Evolutionary conservation across 2,329 filamentous ascomycete genomes (phyloP), one percentile per base, ranked within the genome.

Genomic region (Sclerotinia borealis): DNA sequence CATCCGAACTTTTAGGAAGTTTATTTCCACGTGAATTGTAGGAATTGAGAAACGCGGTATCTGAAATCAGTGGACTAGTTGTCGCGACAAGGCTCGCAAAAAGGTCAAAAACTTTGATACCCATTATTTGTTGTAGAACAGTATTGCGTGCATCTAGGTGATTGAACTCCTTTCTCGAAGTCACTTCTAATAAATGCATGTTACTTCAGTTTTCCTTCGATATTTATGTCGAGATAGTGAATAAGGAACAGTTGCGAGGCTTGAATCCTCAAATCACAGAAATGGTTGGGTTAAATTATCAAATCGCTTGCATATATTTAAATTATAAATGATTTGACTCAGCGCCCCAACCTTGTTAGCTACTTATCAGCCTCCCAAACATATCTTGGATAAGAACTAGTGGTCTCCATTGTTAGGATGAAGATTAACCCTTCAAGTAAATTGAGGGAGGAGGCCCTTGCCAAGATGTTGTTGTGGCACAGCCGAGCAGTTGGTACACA

Each of bases 1-100:
- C 68, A 65, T 72, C 70, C 15, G 69, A 65, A 9, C 47, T 58
- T 29, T 34, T n/a, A 5, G 69, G 66, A 9, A 66, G 29, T 9
- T 66, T 48, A 10, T 49, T 47, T 11, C 49, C 36, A 45, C 27
- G 27, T 22, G 19, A 22, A 19, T 61, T 55, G n/a, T 36, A 47
- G 22, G 37, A 36, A 13, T 61, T 61, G 15, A 61, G 22, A 37
- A 52, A 25, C 7, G n/a, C n/a, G 9, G 59, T 41, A 47, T 55
- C 49, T n/a, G 59, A 61, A 41, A n/a, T 31, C 9, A 25, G 37
- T 25, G 47, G 15, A 22, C 27, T 43, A 31, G 19, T 29, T 55
- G 25, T 55, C 37, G 37, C 37, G 19, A 43, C 19, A 31, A 43
- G 37, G n/a, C 36, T 15, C 8, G 52, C 52, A 31, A 55, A 22